These are phyloP conservation scores for Aquilaria agallochum DNA, from an alignment of 441 rosid genomes.

Conservation along the genomic window DNA sequence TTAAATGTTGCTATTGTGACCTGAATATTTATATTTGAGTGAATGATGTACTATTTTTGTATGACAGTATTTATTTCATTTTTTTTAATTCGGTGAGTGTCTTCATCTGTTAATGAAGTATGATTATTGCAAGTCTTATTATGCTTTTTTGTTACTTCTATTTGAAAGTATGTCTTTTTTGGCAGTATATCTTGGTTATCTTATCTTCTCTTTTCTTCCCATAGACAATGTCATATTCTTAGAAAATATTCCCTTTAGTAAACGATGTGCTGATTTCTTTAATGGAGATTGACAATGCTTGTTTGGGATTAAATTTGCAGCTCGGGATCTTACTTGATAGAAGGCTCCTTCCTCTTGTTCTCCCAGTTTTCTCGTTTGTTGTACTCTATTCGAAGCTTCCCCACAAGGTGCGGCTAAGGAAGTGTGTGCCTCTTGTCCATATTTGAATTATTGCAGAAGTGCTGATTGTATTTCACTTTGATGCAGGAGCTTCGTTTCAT, in stretches of 20 bases:
- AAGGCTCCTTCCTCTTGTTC: constrained; percentile 55
- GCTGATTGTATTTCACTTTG: constrained; percentile 12
- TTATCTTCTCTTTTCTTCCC: background rate
- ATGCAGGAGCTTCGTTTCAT: constrained; percentile 95
- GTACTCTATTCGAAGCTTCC: constrained; percentile 95
- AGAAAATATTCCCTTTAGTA: too few relatives aligned
- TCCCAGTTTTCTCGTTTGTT: constrained; percentile 72
- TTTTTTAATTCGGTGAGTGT: too few relatives aligned
- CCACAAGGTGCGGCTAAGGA: constrained; percentile 66
- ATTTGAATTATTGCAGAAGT: background rate
- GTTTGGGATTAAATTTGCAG: constrained; percentile 39
- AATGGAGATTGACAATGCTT: background rate
- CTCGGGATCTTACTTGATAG: constrained; percentile 76
- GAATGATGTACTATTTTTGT: too few relatives aligned
- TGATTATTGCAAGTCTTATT: background rate
- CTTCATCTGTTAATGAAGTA: too few relatives aligned
- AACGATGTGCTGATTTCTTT: too few relatives aligned
- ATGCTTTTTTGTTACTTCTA: background rate
- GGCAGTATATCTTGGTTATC: background rate
- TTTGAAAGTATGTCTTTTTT: background rate
- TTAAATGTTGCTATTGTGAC: too few relatives aligned
- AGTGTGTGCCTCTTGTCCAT: background rate
- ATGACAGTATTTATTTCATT: too few relatives aligned
- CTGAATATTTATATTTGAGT: too few relatives aligned
- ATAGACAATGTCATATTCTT: too few relatives aligned